Evolutionary conservation across 1,284 basidiomycete genomes (phyloP).

Genomic region (Ustilago hordei): DNA sequence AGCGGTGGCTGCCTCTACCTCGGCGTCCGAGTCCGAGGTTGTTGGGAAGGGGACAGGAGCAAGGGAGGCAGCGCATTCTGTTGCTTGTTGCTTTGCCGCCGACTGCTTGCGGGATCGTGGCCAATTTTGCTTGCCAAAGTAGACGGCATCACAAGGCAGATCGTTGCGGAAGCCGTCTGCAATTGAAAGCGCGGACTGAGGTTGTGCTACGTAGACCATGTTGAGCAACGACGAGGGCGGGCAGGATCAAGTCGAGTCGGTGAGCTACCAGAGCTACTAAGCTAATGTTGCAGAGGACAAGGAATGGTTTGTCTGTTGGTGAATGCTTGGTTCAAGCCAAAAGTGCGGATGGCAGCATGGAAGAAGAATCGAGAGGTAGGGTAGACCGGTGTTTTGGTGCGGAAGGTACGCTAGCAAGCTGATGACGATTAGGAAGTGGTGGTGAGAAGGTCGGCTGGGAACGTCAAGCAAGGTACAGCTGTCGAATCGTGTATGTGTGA

Average conservation of each 20-base stretch:
- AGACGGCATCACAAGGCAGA: slow-evolving; percentile 15
- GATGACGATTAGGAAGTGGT: neutral
- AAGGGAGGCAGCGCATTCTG: slow-evolving; percentile 8
- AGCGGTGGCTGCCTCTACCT: slow-evolving; percentile 30
- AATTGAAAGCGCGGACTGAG: slow-evolving; percentile 19
- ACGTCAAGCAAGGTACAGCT: neutral
- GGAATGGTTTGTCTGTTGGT: slow-evolving; percentile 3
- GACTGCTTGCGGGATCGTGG: slow-evolving; percentile 32
- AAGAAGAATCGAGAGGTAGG: neutral
- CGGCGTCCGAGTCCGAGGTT: slow-evolving; percentile 31
- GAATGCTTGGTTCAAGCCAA: slow-evolving; percentile 17
- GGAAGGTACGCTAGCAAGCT: neutral
- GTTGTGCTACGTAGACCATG: slow-evolving; percentile 42
- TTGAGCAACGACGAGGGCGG: neutral
- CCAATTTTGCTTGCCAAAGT: slow-evolving; percentile 48
- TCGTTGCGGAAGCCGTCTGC: slow-evolving; percentile 26
- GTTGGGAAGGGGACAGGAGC: slow-evolving; percentile 20
- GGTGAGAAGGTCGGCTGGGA: neutral
- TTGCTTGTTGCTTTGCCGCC: slow-evolving; percentile 13
- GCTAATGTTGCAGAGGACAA: neutral
- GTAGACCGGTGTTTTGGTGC: neutral
- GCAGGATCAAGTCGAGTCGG: neutral
- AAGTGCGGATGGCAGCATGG: slow-evolving; percentile 19
- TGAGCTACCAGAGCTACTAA: slow-evolving; percentile 35
- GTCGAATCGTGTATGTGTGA: slow-evolving; percentile 10